Base-by-base conservation (phyloP, 2,329 filamentous ascomycete species). In the Calcarisporium arbuscula region DNA sequence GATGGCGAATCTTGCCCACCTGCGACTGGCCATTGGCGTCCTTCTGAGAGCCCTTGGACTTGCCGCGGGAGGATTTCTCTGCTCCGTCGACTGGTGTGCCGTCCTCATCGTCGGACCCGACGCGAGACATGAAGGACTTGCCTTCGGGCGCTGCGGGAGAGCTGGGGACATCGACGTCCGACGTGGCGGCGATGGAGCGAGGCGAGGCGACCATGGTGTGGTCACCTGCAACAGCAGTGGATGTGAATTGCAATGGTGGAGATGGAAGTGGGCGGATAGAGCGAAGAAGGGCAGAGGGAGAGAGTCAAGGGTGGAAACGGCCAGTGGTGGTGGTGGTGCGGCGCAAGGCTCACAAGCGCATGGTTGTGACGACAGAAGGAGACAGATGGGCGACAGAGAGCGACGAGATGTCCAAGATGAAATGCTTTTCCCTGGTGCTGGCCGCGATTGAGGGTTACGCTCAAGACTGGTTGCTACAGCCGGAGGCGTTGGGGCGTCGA, bases 1-100 rank as follows among this genome's bases (percentile, higher is more conserved):
- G 63, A 56, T 92, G 85, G 34, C 83, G 67, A 38, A 94, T 86
- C 65, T 92, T 94, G 46, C 74, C 74, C 33, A 75, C 62, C 35
- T 63, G 55, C 38, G 54, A 55, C 34, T 60, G 56, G 25, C 51
- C 50, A 35, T 55, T 56, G 30, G 51, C 44, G 22, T 61, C 61
- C 34, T 59, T 62, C 32, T 43, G 49, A 29, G 57, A 30, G 54
- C 51, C 15, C 41, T 41, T 41, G 16, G 25, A 42, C 38, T 61
- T 64, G 29, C 54, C 47, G 14, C 59, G 56, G 5, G 54, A 40
- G 5, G 56, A 49, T 48, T 63, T 68, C 46, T 56, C 65, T 39
- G 43, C 52, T 20, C 62, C 58, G 25, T 72, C 67, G 56, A 65
- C 64, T 17, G 52, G 57, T 9, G 58, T 58, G 44, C 19, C 28